Evolutionary conservation across 257 asterid genomes (phyloP).

Genomic region (Fraxinus americana): DNA sequence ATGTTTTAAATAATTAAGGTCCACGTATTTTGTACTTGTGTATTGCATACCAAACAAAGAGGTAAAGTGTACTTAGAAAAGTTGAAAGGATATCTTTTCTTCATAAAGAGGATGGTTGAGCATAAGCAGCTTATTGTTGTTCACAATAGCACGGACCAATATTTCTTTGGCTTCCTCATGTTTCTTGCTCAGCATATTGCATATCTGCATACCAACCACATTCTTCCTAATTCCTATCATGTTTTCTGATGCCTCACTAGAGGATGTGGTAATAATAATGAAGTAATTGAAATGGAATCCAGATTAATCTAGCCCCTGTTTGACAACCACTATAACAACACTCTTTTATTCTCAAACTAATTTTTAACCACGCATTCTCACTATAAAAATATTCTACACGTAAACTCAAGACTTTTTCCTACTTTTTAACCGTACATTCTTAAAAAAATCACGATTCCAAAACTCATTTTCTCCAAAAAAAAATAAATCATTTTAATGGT

Average conservation of each 20-base stretch:
- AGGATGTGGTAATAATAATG: constrained; percentile 2
- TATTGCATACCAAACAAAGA: constrained; percentile 6
- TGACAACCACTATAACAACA: no score
- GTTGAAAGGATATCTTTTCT: constrained; percentile 80
- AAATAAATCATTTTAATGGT: no score
- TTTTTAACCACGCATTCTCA: no score
- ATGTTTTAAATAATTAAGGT: constrained; percentile 63
- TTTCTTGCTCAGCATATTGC: constrained; percentile 72
- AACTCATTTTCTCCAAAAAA: no score
- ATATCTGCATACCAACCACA: constrained; percentile 57
- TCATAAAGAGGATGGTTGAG: constrained; percentile 68
- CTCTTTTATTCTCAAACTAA: no score
- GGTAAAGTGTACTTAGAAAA: constrained; percentile 5
- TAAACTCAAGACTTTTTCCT: no score
- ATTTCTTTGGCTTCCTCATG: constrained; percentile 82
- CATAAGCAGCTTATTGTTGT: constrained; percentile 81
- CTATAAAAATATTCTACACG: no score
- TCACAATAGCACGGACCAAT: constrained; percentile 69
- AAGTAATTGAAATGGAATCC: background rate
- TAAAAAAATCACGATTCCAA: no score
- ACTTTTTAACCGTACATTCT: no score
- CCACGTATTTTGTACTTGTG: constrained; percentile 14
- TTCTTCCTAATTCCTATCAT: background rate
- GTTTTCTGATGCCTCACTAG: constrained; percentile 1
- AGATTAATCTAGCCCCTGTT: background rate